Base-by-base conservation (phyloP, 2,329 filamentous ascomycete genomes). In the Penicillium sp. region DNA sequence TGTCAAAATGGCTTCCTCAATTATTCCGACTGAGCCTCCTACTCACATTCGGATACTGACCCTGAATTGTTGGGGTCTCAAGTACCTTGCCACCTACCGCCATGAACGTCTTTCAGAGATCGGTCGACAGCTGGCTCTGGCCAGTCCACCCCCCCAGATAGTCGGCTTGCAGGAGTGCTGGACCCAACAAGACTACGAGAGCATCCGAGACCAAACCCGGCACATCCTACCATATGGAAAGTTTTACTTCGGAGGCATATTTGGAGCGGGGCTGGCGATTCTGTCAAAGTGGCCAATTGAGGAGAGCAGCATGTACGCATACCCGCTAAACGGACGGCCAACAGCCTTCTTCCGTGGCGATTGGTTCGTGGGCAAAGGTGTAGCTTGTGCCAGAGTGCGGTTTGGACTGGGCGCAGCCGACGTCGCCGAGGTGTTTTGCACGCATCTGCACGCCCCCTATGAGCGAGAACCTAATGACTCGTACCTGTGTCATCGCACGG, bases 11-110 rank as follows among this genome's bases (percentile, higher is more conserved):
- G 55, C 61, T 40, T 48, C 57, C 14, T 54, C 52, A 22, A 40
- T 53, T 22, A 51, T 51, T 18, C 49, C 65, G 43, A 46, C 54
- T 42, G 57, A 72, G 68, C 62, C 84, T 6, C 72, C 82, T 18
- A 77, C 77, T 29, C 82, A 87, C 55, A 83, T 97, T 70, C 88
- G 89, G 68, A 81, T 97, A 64, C 78, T 97, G 62, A 94, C 90
- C 4, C 85, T 96, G 72, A 99, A 99, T 76, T 97, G 92, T 84
- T 97, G 94, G 93, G 94, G 94, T 49, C 85, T 97, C 58, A 93
- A 95, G 69, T 91, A 86, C 77, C 82, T 97, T 68, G 87, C 92
- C 49, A 87, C 87, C 62, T 84, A 89, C 63, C 90, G 92, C 63
- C 79, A 83, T 61, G 87, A 89, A 66, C 90, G 94, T 42, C 83